Evolutionary conservation across 1,284 basidiomycete species (phyloP).

Genomic region (Marasmius fiardii): DNA sequence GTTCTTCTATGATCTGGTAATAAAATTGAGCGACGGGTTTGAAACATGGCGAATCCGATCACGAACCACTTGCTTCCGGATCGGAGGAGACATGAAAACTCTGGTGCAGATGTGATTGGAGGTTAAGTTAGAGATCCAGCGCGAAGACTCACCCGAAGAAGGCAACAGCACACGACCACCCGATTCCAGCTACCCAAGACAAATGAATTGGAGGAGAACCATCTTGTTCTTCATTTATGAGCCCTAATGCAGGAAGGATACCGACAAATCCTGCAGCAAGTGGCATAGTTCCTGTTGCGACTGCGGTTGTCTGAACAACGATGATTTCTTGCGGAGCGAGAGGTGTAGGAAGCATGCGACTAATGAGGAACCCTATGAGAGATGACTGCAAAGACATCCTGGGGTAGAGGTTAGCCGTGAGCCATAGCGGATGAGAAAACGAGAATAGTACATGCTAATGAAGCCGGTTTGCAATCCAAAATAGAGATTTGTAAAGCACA

Average conservation of each 20-base stretch:
- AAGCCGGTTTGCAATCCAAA: conserved; percentile 78
- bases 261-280: conserved; percentile 94
- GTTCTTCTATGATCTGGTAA: conserved; percentile 84
- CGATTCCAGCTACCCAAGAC: conserved; percentile 67
- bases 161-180: conserved; percentile 86
- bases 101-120: conserved; percentile 32
- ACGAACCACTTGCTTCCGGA: conserved; percentile 88
- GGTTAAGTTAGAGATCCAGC: conserved; percentile 18
- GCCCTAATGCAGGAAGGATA: conserved; percentile 85
- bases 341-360: conserved; percentile 67
- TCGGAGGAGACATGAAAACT: conserved; percentile 91
- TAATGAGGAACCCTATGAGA: conserved; percentile 87
- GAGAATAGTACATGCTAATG: conserved; percentile 57
- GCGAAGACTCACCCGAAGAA: conserved; percentile 75
- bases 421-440: neutral
- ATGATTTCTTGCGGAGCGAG: conserved; percentile 90
- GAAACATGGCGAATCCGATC: conserved; percentile 3
- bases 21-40: conserved; percentile 1
- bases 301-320: conserved; percentile 92
- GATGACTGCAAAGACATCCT: conserved; percentile 97
- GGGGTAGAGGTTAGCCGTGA: conserved; percentile 5
- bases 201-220: conserved; percentile 75
- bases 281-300: conserved; percentile 90
- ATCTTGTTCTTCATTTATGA: conserved; percentile 75
- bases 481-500: conserved; percentile 77